Percentiles rank a stretch among this genome's conserved stretches.
phyloP scores from a whole-genome alignment of 2,329 filamentous ascomycete genomes.

The Pseudofabraea citricarpa region DNA sequence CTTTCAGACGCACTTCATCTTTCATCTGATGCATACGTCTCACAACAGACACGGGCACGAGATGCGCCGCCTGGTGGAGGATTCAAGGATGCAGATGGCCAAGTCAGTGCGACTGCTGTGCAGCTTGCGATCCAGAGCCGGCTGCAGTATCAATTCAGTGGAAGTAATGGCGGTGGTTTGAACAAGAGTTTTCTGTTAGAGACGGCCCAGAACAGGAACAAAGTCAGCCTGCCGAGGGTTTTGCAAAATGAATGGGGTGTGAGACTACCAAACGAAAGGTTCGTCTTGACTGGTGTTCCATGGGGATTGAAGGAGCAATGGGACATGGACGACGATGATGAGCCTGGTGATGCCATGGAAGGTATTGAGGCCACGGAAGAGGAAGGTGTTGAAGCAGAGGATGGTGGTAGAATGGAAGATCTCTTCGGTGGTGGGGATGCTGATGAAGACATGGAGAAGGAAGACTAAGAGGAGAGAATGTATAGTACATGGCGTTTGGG shows the following conservation, averaged over 20 bases:
- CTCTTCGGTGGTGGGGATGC: constrained; percentile 46
- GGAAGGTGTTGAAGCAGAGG: constrained; percentile 31
- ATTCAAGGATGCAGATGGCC: constrained; percentile 26
- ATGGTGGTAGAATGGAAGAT: constrained; percentile 48
- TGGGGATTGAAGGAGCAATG: constrained; percentile 61
- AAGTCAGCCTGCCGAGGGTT: constrained; percentile 58
- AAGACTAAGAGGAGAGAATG: constrained; percentile 14
- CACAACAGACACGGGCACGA: constrained; percentile 26
- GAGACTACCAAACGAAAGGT: constrained; percentile 61
- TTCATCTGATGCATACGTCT: constrained; percentile 61
- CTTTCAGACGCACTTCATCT: constrained; percentile 68
- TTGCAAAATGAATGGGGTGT: constrained; percentile 63
- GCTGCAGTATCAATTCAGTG: constrained; percentile 64
- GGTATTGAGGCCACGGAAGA: constrained; percentile 32
- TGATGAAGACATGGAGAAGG: constrained; percentile 51
- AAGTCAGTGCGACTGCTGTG: constrained; percentile 60
- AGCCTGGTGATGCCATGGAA: constrained; percentile 33
- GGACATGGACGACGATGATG: constrained; percentile 43
- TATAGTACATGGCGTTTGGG: constrained; percentile 2
- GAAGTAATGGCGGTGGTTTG: constrained; percentile 44
- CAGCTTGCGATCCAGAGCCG: constrained; percentile 68
- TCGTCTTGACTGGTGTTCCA: constrained; percentile 60
- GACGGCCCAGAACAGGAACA: constrained; percentile 67
- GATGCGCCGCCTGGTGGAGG: constrained; percentile 26
- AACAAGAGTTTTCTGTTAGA: constrained; percentile 75